A percentile compares a stretch with the other conserved stretches of the same genome.
Conservation (phyloP, 1,139 yeast genomes). For the Suhomyces panamericanus region DNA sequence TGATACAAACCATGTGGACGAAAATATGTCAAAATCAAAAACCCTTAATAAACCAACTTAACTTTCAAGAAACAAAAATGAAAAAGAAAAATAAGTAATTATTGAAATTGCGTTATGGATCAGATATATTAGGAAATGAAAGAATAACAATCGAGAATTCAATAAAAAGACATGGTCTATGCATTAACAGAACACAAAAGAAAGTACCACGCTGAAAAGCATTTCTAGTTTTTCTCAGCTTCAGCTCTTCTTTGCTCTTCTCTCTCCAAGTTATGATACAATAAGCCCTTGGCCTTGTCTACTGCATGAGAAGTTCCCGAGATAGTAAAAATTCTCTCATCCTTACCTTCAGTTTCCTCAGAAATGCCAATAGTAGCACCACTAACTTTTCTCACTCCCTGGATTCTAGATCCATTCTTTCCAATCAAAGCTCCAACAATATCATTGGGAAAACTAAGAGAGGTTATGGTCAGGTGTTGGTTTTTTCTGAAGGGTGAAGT, state of each 20-base stretch:
- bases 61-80: slow-evolving; percentile 3
- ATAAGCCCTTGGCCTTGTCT: slow-evolving; percentile 66
- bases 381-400: slow-evolving; percentile 77
- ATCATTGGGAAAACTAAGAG: slow-evolving; percentile 62
- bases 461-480: slow-evolving; percentile 12
- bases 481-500: slow-evolving; percentile 17
- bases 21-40: slow-evolving; percentile 2
- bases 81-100: slow-evolving; percentile 3
- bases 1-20: slow-evolving; percentile 4
- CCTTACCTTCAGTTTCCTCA: slow-evolving; percentile 63
- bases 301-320: slow-evolving; percentile 65
- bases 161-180: slow-evolving; percentile 7
- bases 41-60: slow-evolving; percentile 7
- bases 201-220: neutral
- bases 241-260: slow-evolving; percentile 70
- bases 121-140: neutral
- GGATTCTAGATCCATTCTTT: slow-evolving; percentile 81
- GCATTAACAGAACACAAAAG: slow-evolving; percentile 5
- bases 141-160: neutral
- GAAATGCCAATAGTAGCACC: slow-evolving; percentile 83
- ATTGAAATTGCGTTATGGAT: neutral
- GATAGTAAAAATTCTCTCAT: slow-evolving; percentile 72
- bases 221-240: slow-evolving; percentile 14
- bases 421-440: slow-evolving; percentile 93
- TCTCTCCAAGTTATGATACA: slow-evolving; percentile 73